Base-by-base conservation (phyloP, 805 yeast genomes). In the Candida dendrica region DNA sequence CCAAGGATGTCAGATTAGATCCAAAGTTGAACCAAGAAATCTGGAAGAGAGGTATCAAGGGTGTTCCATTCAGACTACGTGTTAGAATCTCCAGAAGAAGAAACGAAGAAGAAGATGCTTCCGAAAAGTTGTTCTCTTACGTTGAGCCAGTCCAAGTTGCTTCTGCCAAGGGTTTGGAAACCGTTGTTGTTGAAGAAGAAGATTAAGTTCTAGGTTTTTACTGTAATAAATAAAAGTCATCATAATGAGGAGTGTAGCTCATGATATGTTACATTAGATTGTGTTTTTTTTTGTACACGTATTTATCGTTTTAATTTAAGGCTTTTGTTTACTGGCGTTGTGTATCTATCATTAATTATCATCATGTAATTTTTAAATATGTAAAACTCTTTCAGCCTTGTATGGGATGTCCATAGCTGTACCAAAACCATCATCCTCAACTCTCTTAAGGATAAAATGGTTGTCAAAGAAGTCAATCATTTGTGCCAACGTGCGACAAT, bases 1-100 rank as follows among this genome's bases (percentile, higher is more conserved):
- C 99, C 65, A 74, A 84, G 56, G 99, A 93, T 72, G 98, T 93
- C 73, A 93, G 98, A 81, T 77, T 93, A 66, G 98, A 93, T 77
- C 98, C 98, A 69, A 87, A 82, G 75, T 80, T 93, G 74, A 93
- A 93, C 86, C 93, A 90, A 75, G 95, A 84, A 68, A 80, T 93
- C 78, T 93, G 98, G 98, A 84, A 87, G 75, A 90, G 95, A 80
- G 98, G 98, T 81, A 83, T 93, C 77, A 89, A 90, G 81, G 97
- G 97, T 79, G 95, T 88, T 66, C 96, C 95, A 71, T 78, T 76
- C 88, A 90, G 96, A 83, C 71, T 93, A 74, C 90, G 98, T 81
- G 81, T 93, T 71, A 90, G 96, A 80, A 90, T 93, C 77, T 89
- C 98, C 54, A 85, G 96, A 84, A 93, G 84, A 90, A 88, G 98